Percentiles rank a stretch among this genome's conserved stretches.
phyloP scores from a whole-genome alignment of 75 land plant genomes.

The Cunninghamia lanceolata region DNA sequence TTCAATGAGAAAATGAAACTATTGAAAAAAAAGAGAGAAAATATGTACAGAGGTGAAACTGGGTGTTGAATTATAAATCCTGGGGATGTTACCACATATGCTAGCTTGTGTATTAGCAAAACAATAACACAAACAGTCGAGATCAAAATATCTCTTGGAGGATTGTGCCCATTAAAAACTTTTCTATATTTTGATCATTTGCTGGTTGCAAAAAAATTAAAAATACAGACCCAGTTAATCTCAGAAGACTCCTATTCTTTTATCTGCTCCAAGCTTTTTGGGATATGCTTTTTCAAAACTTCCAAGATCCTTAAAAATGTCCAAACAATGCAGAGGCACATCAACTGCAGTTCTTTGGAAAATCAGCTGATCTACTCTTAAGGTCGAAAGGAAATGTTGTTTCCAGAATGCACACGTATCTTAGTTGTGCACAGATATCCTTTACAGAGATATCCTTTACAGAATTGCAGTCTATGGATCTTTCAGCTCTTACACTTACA shows the following conservation, averaged over 20 bases:
- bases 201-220: background rate
- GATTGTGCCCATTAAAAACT: background rate
- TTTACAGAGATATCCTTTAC: too few relatives aligned
- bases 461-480: background rate
- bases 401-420: background rate
- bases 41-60: background rate
- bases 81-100: background rate
- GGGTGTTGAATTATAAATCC: background rate
- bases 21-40: background rate
- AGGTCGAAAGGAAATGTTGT: background rate
- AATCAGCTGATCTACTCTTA: background rate
- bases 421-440: too few relatives aligned
- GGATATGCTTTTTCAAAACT: background rate
- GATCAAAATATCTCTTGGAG: background rate
- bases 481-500: too few relatives aligned
- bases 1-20: background rate
- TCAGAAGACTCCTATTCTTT: background rate
- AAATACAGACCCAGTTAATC: background rate
- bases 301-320: background rate
- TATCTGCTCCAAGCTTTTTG: background rate
- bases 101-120: background rate
- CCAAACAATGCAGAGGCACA: background rate
- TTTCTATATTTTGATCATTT: background rate
- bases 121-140: background rate
- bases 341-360: background rate